Evolutionary conservation across 352 stramenopile genomes (phyloP).

Genomic region (Halophytophthora polymorphica): DNA sequence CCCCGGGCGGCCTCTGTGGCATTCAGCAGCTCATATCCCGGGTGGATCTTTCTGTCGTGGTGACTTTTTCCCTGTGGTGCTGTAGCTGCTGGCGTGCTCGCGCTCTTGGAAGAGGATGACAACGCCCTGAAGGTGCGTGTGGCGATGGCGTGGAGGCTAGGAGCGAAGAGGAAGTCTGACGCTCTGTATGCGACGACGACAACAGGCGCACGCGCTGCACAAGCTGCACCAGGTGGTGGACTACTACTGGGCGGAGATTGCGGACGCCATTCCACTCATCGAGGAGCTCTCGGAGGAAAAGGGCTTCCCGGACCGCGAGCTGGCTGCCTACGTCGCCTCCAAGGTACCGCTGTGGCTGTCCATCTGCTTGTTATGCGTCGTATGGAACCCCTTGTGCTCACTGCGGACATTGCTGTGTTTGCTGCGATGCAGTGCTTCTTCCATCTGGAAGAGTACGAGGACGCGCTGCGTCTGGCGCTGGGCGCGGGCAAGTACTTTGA

Average conservation of each 20-base stretch:
- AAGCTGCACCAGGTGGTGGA: constrained; percentile 92
- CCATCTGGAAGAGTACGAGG: constrained; percentile 97
- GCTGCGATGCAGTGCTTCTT: constrained; percentile 92
- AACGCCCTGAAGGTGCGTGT: constrained; percentile 74
- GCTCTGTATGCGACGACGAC: constrained; percentile 10
- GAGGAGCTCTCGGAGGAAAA: constrained; percentile 93
- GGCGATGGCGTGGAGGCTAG: background rate
- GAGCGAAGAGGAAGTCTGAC: background rate
- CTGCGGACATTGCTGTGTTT: constrained; percentile 9
- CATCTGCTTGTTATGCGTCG: background rate
- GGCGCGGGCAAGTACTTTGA: constrained; percentile 95
- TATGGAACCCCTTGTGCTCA: background rate
- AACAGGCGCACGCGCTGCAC: constrained; percentile 85
- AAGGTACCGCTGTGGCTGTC: constrained; percentile 35
- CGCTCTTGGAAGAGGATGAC: constrained; percentile 91
- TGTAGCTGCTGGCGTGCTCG: constrained; percentile 83
- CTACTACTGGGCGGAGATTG: constrained; percentile 93
- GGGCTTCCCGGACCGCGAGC: constrained; percentile 85
- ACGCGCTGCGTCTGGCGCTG: constrained; percentile 93
- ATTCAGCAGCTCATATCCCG: constrained; percentile 19
- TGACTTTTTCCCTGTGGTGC: constrained; percentile 11
- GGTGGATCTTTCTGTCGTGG: constrained; percentile 29
- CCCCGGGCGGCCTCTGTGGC: constrained; percentile 6
- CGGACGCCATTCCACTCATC: constrained; percentile 89
- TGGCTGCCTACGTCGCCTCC: constrained; percentile 91